phyloP scores from a whole-genome alignment of 495 filamentous ascomycete genomes.

The Alectoria sarmentosa region DNA sequence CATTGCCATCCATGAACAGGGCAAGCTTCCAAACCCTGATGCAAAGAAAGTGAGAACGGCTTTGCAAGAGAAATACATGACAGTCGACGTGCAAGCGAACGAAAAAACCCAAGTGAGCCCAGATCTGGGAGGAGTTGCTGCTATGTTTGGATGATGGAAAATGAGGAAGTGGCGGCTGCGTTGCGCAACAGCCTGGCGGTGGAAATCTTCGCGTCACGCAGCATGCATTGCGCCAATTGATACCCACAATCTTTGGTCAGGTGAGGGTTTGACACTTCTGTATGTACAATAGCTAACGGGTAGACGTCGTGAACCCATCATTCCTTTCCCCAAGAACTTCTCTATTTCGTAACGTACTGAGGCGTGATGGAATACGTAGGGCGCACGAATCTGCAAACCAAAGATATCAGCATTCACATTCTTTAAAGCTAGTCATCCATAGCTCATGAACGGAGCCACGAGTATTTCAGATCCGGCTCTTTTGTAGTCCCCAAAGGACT shows the following conservation, averaged over 20 bases:
- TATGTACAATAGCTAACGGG: constrained; percentile 12
- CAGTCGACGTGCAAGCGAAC: constrained; percentile 34
- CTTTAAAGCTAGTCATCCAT: background rate
- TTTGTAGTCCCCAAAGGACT: no score
- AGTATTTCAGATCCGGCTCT: background rate
- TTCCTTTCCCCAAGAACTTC: background rate
- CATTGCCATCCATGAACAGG: constrained; percentile 86
- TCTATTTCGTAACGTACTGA: constrained; percentile 38
- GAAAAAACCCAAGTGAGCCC: constrained; percentile 51
- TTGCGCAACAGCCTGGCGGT: background rate
- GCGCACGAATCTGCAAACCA: constrained; percentile 52
- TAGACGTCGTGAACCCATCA: constrained; percentile 14
- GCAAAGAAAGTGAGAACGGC: constrained; percentile 45
- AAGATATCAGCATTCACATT: constrained; percentile 1
- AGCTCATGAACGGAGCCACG: background rate
- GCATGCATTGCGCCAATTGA: background rate
- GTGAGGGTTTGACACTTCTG: background rate
- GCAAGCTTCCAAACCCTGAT: constrained; percentile 59
- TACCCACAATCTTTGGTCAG: constrained; percentile 1
- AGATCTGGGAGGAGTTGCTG: constrained; percentile 57
- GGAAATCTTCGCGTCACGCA: constrained; percentile 5
- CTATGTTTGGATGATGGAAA: constrained; percentile 54
- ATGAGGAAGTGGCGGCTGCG: background rate
- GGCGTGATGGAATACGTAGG: constrained; percentile 63
- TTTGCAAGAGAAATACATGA: constrained; percentile 52